phyloP scores from a whole-genome alignment of 176 grass and related monocot species.

The Echinochloa phyllopogon region DNA sequence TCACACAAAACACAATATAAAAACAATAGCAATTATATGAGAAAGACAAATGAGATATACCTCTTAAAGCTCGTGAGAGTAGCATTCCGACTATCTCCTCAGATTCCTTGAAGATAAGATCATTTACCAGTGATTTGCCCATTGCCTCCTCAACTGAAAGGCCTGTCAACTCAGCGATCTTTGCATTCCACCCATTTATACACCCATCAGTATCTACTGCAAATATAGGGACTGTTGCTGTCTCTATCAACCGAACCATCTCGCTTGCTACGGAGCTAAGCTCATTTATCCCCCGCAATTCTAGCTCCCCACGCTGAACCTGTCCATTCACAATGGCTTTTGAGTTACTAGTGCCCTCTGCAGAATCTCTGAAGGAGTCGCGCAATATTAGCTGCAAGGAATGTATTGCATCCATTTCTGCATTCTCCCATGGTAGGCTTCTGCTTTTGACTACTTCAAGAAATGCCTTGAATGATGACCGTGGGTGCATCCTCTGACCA shows the following conservation, averaged over 20 bases:
- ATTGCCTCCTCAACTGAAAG: slow-evolving; percentile 91
- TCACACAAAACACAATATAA: slow-evolving; percentile 11
- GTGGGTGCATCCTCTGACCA: slow-evolving; percentile 94
- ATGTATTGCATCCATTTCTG: slow-evolving; percentile 97
- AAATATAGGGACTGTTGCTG: slow-evolving; percentile 93
- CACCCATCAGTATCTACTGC: slow-evolving; percentile 83
- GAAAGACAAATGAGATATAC: slow-evolving; percentile 45
- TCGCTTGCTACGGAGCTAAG: slow-evolving; percentile 87
- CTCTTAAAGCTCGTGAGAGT: slow-evolving; percentile 75
- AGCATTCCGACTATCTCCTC: slow-evolving; percentile 72
- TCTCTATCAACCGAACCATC: slow-evolving; percentile 97
- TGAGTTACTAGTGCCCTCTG: slow-evolving; percentile 67
- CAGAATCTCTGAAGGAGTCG: slow-evolving; percentile 72
- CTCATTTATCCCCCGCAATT: slow-evolving; percentile 91
- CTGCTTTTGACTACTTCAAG: slow-evolving; percentile 95
- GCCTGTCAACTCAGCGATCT: slow-evolving; percentile 86
- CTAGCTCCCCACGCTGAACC: slow-evolving; percentile 66
- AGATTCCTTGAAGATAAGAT: slow-evolving; percentile 89
- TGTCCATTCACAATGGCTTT: slow-evolving; percentile 70
- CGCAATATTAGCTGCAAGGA: slow-evolving; percentile 95
- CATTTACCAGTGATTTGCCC: slow-evolving; percentile 91
- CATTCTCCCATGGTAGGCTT: slow-evolving; percentile 94
- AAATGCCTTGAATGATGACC: slow-evolving; percentile 96
- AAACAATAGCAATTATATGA: slow-evolving; percentile 38
- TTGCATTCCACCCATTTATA: slow-evolving; percentile 99